Percentiles rank a stretch among this genome's conserved stretches.
Conservation (phyloP, 768 basidiomycete species). For the Lentinula detonsa region DNA sequence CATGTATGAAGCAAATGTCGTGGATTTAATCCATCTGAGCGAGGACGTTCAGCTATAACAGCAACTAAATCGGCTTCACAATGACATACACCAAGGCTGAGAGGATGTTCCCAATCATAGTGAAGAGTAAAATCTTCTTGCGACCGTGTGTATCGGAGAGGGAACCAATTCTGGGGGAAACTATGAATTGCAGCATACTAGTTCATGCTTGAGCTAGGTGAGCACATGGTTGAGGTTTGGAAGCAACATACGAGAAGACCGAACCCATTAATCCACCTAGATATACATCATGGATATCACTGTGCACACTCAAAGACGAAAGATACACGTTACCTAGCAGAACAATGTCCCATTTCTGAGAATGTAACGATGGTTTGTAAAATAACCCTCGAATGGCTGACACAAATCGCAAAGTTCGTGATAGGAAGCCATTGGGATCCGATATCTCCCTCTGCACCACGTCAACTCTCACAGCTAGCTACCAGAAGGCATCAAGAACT, state of each 20-base stretch:
- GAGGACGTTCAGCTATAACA: not conserved
- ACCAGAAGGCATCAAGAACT: conserved; percentile 15
- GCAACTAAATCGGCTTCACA: not conserved
- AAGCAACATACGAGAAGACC: conserved; percentile 70
- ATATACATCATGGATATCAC: not conserved
- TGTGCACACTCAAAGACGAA: not conserved
- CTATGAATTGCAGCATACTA: conserved; percentile 78
- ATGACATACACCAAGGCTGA: conserved; percentile 78
- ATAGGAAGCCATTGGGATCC: conserved; percentile 65
- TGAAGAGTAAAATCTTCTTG: conserved; percentile 72
- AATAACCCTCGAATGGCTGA: conserved; percentile 62
- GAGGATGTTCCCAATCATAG: conserved; percentile 90
- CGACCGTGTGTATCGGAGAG: conserved; percentile 91
- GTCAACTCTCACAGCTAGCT: conserved; percentile 1
- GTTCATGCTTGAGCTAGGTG: conserved; percentile 26
- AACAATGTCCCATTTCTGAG: conserved; percentile 89
- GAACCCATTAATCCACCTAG: conserved; percentile 89
- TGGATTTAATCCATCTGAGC: conserved; percentile 81
- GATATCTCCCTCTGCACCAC: conserved; percentile 61
- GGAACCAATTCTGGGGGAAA: conserved; percentile 76
- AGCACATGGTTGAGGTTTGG: conserved; percentile 14
- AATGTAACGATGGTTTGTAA: conserved; percentile 51
- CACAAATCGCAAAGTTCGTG: conserved; percentile 61
- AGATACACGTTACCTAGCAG: conserved; percentile 54
- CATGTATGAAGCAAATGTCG: conserved; percentile 85